Conservation (phyloP, 2,329 filamentous ascomycete genomes). For the Paecilomyces sp. region DNA sequence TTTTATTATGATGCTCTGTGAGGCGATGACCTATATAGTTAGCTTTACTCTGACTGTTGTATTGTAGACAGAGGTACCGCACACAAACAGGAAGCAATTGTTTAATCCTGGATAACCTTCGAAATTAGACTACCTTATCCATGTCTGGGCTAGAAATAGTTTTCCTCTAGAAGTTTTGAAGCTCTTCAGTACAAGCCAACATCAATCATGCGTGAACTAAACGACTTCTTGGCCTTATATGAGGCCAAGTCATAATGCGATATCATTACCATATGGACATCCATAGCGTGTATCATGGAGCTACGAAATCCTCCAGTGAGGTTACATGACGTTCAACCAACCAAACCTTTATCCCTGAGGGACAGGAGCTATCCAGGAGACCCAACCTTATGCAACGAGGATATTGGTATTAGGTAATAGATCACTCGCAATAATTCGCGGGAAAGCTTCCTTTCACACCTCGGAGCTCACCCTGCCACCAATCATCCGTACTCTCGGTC, state of each 20-base stretch:
- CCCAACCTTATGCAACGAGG: neutral
- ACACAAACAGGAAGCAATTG: neutral
- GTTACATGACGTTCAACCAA: neutral
- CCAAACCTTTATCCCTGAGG: neutral
- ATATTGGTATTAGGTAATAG: neutral
- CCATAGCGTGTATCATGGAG: neutral
- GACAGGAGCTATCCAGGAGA: neutral
- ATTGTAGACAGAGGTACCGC: neutral
- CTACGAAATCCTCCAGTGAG: neutral
- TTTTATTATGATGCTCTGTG: neutral
- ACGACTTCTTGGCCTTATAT: neutral
- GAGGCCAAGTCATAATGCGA: neutral
- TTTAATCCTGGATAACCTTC: neutral
- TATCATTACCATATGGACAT: neutral
- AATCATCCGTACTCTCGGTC: conserved; percentile 73
- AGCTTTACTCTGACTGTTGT: neutral
- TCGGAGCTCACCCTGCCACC: conserved; percentile 75
- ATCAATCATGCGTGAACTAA: neutral
- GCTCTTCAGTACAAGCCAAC: neutral
- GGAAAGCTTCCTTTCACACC: conserved; percentile 68
- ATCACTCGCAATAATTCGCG: conserved; percentile 66
- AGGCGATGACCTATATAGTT: neutral
- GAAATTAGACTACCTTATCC: neutral
- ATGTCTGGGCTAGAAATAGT: neutral
- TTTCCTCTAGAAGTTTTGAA: neutral